These are phyloP conservation scores for Fusarium sp. DNA, from an alignment of 2,329 filamentous ascomycete genomes.

Conservation along the genomic window DNA sequence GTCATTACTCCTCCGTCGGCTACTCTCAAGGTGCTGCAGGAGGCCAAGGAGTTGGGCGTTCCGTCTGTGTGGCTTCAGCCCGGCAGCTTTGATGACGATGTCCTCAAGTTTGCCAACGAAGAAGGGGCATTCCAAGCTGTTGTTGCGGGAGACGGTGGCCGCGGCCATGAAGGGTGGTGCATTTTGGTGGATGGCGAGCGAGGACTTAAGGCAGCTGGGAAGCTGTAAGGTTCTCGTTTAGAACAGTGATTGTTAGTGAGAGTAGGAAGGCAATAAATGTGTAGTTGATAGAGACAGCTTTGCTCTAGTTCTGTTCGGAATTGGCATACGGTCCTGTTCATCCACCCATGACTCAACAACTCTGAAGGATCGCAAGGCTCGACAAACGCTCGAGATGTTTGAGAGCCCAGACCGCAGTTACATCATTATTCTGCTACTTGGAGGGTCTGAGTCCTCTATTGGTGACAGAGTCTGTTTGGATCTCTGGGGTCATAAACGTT, in stretches of 20 bases:
- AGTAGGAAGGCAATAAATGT: no score
- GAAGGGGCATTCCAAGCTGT: slow-evolving; percentile 78
- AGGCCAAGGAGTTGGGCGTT: slow-evolving; percentile 83
- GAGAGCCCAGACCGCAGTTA: no score
- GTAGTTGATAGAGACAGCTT: background rate
- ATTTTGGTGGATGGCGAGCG: slow-evolving; percentile 87
- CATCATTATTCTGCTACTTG: no score
- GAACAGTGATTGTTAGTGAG: no score
- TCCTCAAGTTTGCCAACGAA: slow-evolving; percentile 76
- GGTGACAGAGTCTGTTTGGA: slow-evolving; percentile 32
- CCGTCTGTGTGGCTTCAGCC: slow-evolving; percentile 91
- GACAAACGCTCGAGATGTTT: no score
- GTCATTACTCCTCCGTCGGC: slow-evolving; percentile 89
- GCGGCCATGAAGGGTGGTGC: slow-evolving; percentile 85
- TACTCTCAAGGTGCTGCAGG: slow-evolving; percentile 81
- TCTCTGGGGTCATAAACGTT: slow-evolving; percentile 30
- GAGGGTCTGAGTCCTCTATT: background rate
- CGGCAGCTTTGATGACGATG: slow-evolving; percentile 85
- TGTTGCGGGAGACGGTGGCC: slow-evolving; percentile 75
- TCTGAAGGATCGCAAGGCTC: no score
- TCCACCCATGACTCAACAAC: no score
- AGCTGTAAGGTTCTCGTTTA: slow-evolving; percentile 55
- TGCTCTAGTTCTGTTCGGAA: no score
- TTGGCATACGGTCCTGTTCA: no score
- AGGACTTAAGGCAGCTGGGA: slow-evolving; percentile 71